Evolutionary conservation across 2,329 filamentous ascomycete genomes (phyloP).

Genomic region (Curvularia sp.): DNA sequence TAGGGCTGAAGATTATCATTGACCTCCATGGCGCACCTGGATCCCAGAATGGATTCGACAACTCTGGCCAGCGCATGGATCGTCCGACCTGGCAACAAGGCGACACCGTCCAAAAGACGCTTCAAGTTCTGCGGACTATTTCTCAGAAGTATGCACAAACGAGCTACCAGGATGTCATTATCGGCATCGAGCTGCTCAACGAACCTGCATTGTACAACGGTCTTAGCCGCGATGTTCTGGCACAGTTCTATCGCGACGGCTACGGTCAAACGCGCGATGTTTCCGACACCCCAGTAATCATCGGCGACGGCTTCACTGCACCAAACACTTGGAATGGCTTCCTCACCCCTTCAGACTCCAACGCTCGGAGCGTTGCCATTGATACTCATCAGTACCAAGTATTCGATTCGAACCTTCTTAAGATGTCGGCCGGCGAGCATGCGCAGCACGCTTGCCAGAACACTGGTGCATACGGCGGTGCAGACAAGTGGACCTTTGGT

Average conservation of each 20-base stretch:
- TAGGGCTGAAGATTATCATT: conserved; percentile 64
- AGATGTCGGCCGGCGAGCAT: conserved; percentile 61
- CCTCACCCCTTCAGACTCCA: conserved; percentile 60
- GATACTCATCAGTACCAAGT: conserved; percentile 75
- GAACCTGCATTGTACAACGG: conserved; percentile 59
- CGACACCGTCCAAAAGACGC: conserved; percentile 58
- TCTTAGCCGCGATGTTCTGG: conserved; percentile 55
- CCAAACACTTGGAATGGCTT: conserved; percentile 68
- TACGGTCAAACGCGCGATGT: conserved; percentile 58
- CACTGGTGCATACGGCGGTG: conserved; percentile 56
- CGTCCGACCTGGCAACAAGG: conserved; percentile 57
- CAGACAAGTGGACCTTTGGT: conserved; percentile 66
- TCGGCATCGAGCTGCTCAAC: conserved; percentile 65
- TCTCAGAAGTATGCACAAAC: conserved; percentile 63
- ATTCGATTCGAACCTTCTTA: conserved; percentile 62
- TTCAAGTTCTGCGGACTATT: conserved; percentile 65
- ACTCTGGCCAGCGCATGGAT: conserved; percentile 61
- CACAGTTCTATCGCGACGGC: conserved; percentile 64
- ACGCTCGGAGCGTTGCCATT: conserved; percentile 64
- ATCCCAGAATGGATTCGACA: conserved; percentile 69
- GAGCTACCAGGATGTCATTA: conserved; percentile 65
- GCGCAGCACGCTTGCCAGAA: conserved; percentile 64
- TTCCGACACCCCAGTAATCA: conserved; percentile 60
- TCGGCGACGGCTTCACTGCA: conserved; percentile 65
- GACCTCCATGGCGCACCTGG: conserved; percentile 66